Percentiles rank a stretch among this genome's conserved stretches.
Conservation (phyloP, 2,329 filamentous ascomycete genomes). For the Beauveria sp. region DNA sequence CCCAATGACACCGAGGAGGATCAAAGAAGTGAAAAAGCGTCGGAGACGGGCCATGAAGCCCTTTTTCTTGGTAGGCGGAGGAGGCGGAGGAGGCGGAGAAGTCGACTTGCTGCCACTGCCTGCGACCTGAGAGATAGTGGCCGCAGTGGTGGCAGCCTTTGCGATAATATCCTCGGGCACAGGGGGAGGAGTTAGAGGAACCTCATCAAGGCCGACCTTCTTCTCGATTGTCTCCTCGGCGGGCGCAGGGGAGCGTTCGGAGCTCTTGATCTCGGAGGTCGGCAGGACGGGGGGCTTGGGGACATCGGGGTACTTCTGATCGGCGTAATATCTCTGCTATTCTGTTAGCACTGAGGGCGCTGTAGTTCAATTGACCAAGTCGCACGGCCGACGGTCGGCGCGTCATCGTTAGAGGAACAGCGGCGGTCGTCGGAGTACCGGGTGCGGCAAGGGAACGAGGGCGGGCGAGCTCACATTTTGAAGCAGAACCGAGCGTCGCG, state of each 20-base stretch:
- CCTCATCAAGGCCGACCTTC: conserved; percentile 28
- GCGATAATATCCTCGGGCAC: conserved; percentile 21
- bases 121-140: conserved; percentile 17
- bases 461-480: conserved; percentile 8
- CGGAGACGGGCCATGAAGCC: conserved; percentile 64
- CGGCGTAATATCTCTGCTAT: conserved; percentile 48
- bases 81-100: conserved; percentile 23
- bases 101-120: conserved; percentile 27
- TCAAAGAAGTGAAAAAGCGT: conserved; percentile 67
- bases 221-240: conserved; percentile 30
- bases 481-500: conserved; percentile 23
- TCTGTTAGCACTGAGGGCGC: neutral
- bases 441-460: neutral
- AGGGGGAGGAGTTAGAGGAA: conserved; percentile 32
- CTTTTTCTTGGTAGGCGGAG: conserved; percentile 46
- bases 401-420: neutral
- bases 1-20: conserved; percentile 67
- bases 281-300: conserved; percentile 46
- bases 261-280: conserved; percentile 43
- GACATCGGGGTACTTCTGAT: conserved; percentile 43
- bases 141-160: conserved; percentile 20
- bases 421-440: neutral
- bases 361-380: too few relatives aligned
- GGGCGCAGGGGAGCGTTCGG: conserved; percentile 34
- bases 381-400: neutral